These are phyloP conservation scores for Pythium dissimile DNA, from an alignment of 352 stramenopile species.

Conservation along the genomic window DNA sequence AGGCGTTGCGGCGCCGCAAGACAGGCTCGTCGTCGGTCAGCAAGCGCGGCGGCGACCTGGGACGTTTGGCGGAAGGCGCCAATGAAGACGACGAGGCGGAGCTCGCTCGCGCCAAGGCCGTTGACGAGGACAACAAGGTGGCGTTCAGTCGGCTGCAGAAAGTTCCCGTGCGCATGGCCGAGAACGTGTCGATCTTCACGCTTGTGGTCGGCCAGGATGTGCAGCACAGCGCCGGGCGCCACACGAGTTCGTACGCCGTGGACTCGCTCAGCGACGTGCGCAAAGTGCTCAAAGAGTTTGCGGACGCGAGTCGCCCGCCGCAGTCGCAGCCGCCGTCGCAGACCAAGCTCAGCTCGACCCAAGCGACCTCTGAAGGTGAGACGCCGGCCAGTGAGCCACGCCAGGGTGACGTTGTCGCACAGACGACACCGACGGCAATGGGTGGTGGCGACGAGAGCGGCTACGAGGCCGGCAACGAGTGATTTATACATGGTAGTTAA, in stretches of 20 bases:
- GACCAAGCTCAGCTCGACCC: background rate
- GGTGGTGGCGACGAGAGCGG: constrained; percentile 7
- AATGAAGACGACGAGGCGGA: constrained; percentile 49
- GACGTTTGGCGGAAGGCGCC: constrained; percentile 5
- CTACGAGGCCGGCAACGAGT: constrained; percentile 10
- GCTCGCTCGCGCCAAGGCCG: constrained; percentile 13
- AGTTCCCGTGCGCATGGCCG: constrained; percentile 59
- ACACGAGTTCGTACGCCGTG: constrained; percentile 55
- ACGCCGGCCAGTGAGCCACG: background rate
- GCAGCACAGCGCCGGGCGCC: constrained; percentile 56
- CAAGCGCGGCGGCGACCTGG: background rate
- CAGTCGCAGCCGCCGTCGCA: background rate
- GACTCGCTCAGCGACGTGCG: constrained; percentile 65
- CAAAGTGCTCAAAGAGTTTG: constrained; percentile 74
- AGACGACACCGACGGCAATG: background rate
- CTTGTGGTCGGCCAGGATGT: constrained; percentile 66
- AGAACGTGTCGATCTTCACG: constrained; percentile 66
- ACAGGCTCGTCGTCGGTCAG: background rate
- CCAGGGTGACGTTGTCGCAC: background rate
- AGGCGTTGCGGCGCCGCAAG: constrained; percentile 12
- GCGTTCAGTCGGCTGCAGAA: constrained; percentile 75
- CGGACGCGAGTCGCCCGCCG: constrained; percentile 2
- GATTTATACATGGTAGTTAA: background rate
- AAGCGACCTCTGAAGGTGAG: background rate
- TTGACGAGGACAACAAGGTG: constrained; percentile 81